Evolutionary conservation across 2,329 filamentous ascomycete genomes (phyloP).

Genomic region (Epicoccum sorghinum): DNA sequence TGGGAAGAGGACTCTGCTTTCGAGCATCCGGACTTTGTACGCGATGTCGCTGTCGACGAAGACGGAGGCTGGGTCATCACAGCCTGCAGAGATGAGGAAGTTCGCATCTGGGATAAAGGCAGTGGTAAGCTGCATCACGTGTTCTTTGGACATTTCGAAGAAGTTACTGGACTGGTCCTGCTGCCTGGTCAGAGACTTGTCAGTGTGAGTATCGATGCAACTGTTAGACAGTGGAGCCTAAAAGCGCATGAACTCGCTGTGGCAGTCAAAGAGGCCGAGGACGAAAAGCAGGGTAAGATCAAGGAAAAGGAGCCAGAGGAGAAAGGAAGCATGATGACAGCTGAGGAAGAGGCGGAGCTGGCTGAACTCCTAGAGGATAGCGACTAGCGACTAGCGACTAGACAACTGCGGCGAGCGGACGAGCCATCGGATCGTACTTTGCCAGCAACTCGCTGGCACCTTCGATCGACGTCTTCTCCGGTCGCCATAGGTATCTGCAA

Average conservation of each 20-base stretch:
- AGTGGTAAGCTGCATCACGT: slow-evolving; percentile 75
- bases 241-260: slow-evolving; percentile 64
- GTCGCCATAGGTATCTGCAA: slow-evolving; percentile 33
- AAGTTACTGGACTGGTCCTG: slow-evolving; percentile 81
- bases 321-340: slow-evolving; percentile 69
- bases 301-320: slow-evolving; percentile 52
- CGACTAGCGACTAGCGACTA: slow-evolving; percentile 67
- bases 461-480: slow-evolving; percentile 29
- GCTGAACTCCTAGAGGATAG: slow-evolving; percentile 86
- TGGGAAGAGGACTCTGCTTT: slow-evolving; percentile 77
- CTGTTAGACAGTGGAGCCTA: slow-evolving; percentile 83
- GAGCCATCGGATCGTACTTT: slow-evolving; percentile 24
- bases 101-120: slow-evolving; percentile 83
- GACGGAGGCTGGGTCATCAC: slow-evolving; percentile 82
- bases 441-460: slow-evolving; percentile 25
- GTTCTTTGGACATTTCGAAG: slow-evolving; percentile 87
- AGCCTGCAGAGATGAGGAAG: slow-evolving; percentile 86
- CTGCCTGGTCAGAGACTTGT: slow-evolving; percentile 64
- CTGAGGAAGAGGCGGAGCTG: slow-evolving; percentile 90
- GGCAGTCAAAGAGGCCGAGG: slow-evolving; percentile 58
- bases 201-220: slow-evolving; percentile 89
- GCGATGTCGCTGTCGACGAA: slow-evolving; percentile 73
- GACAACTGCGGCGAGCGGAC: slow-evolving; percentile 27
- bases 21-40: slow-evolving; percentile 86
- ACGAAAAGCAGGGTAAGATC: slow-evolving; percentile 55